Evolutionary conservation across 805 yeast genomes (phyloP), one percentile per base, ranked within the genome.

Genomic region (Metschnikowia drakensbergensis): DNA sequence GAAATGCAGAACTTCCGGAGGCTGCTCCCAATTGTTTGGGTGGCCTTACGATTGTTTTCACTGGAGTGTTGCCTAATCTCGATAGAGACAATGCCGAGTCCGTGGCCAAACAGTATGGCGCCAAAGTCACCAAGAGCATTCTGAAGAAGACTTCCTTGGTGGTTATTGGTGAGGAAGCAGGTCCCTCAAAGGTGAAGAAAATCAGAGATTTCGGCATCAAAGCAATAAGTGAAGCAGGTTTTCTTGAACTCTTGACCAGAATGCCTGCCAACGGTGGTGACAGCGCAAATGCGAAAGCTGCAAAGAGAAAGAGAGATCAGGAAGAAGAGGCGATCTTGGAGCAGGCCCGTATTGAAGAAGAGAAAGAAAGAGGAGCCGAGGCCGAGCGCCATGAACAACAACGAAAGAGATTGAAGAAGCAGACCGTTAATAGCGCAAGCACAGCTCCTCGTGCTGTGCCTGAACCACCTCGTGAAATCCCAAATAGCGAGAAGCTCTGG

Each of bases 251-350:
- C 54, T 74, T 94, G 40, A 59, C 72, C 23, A 78, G 81, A 5
- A 87, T 92, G 94, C 98, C 99, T 0, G 84, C 83, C 2, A 90
- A 85, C 54, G 99, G 99, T 27, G 98, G 98, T 0, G 80, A 78
- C 38, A 88, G 95, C n/a, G 86, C 69, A 11, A 81, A 72, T 3
- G 98, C 97, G 0, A 78, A 77, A 49, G 82, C 80, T 54, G 94
- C 94, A 2, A 72, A 83, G 51, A 73, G 72, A 39, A 89, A 88
- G 66, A 75, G 83, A 51, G 81, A 80, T 52, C 82, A 78, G 49
- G 94, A 89, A 58, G 90, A 86, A 58, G 69, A 68, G 31, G 67
- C 68, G 48, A 80, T 83, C 2, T 50, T 76, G 22, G 76, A 74
- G 53, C 68, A 70, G 23, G 76, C 71, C 8, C 59, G 58, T 46